Evolutionary conservation across 176 grass and related monocot genomes (phyloP).

Genomic region (Saccharum spontaneum): DNA sequence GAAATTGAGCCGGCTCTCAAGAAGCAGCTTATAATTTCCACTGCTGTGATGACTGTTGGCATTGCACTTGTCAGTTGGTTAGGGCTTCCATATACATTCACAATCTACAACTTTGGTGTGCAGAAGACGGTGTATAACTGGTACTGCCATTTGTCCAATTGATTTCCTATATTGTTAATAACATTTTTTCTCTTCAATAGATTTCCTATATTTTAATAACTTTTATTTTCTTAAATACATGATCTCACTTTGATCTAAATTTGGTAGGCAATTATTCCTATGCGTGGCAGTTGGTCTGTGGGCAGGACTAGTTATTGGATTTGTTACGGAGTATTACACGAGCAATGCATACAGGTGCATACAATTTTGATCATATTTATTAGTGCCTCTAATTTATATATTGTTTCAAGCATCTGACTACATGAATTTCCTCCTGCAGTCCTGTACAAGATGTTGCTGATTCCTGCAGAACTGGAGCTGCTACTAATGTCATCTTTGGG

Average conservation of each 20-base stretch:
- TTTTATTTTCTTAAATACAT: neutral
- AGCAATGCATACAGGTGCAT: slow-evolving; percentile 91
- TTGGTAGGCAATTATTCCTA: slow-evolving; percentile 77
- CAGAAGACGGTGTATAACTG: slow-evolving; percentile 93
- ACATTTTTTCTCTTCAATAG: neutral
- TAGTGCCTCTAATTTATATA: neutral
- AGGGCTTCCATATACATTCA: slow-evolving; percentile 81
- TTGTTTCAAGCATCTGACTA: slow-evolving; percentile 20
- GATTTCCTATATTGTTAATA: neutral
- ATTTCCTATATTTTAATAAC: slow-evolving; percentile 5
- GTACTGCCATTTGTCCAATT: slow-evolving; percentile 34
- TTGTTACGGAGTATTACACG: slow-evolving; percentile 93
- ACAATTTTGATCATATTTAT: slow-evolving; percentile 11
- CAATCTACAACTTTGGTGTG: slow-evolving; percentile 92
- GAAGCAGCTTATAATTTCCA: slow-evolving; percentile 80
- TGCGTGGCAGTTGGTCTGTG: slow-evolving; percentile 93
- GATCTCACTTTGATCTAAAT: slow-evolving; percentile 28
- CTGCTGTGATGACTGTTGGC: slow-evolving; percentile 76
- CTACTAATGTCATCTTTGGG: slow-evolving; percentile 90
- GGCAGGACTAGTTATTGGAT: slow-evolving; percentile 87
- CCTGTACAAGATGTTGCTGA: slow-evolving; percentile 94
- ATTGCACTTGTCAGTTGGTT: slow-evolving; percentile 92
- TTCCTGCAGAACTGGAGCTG: slow-evolving; percentile 86
- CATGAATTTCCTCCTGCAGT: slow-evolving; percentile 40
- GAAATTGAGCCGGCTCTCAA: slow-evolving; percentile 87